Percentiles rank a stretch among this genome's conserved stretches.
Conservation (phyloP, 2,329 filamentous ascomycete species). For the Trichoderma cornu-damae region DNA sequence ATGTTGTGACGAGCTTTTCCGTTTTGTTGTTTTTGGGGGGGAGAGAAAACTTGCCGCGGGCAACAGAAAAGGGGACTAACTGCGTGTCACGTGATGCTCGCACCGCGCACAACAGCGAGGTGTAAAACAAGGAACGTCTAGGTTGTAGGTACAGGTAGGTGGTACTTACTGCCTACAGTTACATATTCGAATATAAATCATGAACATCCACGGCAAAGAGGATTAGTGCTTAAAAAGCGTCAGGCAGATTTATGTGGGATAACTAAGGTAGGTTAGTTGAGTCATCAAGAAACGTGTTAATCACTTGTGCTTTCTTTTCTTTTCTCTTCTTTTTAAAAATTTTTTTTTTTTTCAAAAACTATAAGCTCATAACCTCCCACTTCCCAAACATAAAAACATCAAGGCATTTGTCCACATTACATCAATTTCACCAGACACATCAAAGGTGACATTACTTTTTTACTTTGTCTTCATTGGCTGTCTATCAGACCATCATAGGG, state of each 20-base stretch:
- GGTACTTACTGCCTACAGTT: too few species aligned
- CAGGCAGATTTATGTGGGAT: too few species aligned
- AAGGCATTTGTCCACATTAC: slow-evolving; percentile 1
- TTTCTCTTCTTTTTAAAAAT: too few species aligned
- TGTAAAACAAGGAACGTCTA: too few species aligned
- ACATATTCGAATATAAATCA: too few species aligned
- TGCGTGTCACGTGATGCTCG: background rate
- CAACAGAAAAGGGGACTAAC: background rate
- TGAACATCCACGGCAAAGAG: too few species aligned
- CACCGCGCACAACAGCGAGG: too few species aligned
- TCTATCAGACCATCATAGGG: slow-evolving; percentile 37
- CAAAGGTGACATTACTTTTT: slow-evolving; percentile 30
- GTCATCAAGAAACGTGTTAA: too few species aligned
- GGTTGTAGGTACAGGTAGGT: too few species aligned
- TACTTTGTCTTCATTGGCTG: slow-evolving; percentile 43
- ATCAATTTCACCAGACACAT: slow-evolving; percentile 6
- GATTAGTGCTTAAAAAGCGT: too few species aligned
- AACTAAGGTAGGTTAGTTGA: too few species aligned
- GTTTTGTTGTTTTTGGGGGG: background rate
- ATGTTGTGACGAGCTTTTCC: background rate
- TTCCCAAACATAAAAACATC: background rate
- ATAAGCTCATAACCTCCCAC: background rate
- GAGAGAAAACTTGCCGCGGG: background rate
- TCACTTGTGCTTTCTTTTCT: too few species aligned
- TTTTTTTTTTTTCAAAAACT: background rate